Base-by-base conservation (phyloP, 2,329 filamentous ascomycete genomes). In the Aaosphaeria pasadenensis region DNA sequence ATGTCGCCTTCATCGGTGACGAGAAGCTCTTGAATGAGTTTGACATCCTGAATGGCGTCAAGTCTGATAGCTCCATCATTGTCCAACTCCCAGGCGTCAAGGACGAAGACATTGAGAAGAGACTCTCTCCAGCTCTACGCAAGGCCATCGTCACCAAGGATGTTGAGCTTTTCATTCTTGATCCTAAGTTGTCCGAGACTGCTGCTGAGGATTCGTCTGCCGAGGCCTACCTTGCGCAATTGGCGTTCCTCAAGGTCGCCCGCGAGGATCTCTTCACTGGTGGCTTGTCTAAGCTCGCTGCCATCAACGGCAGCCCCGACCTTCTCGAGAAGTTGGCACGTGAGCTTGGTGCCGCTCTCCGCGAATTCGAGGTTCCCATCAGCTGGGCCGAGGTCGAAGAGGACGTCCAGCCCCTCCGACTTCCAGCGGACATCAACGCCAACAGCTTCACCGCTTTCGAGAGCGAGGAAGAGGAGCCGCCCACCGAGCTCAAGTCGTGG, bases 71-170 rank as follows among this genome's bases (percentile, higher is more conserved):
- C 46, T 86, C 84, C 54, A 71, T 96, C 40, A 80, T 96, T 47
- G 64, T 96, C 39, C 88, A 85, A 62, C 79, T 94, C 28, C 80
- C 89, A 30, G 86, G 84, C 57, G 83, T 89, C 69, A 96, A 95
- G 74, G 83, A 90, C 44, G 92, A 95, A 40, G 91, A 96, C 33
- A 70, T 91, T 5, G 92, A 97, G 76, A 95, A 95, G 81, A 86
- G 88, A 59, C 76, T 99, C 5, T 83, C 89, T 2, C 77, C 79
- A 35, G 69, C 77, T 42, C 82, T 94, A 55, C 85, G 88, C 64
- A 89, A 88, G 71, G 77, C 80, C 11, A 73, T 96, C 44, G 82
- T 84, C 46, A 78, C 84, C 62, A 89, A 88, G 70, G 79, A 80
- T 32, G 76, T 91, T 32, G 75, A 86, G 53, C 78, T 99, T 33